Evolutionary conservation across 2,329 filamentous ascomycete species (phyloP).

Genomic region (Xylaria multiplex): DNA sequence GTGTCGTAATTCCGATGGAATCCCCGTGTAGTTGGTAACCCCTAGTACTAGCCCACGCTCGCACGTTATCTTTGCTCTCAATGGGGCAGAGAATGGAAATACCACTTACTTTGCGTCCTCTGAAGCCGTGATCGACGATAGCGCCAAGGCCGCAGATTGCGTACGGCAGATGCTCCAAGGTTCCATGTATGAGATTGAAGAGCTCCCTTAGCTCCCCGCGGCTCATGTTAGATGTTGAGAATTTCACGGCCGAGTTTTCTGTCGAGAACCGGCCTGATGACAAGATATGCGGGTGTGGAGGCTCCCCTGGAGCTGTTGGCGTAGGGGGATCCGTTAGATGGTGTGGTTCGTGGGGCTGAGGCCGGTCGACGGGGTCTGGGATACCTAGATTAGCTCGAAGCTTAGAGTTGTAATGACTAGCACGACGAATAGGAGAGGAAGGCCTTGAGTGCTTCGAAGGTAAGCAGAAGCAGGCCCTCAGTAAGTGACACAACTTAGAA

Average conservation of each 20-base stretch:
- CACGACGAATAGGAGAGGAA: constrained; percentile 7
- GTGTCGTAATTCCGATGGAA: constrained; percentile 57
- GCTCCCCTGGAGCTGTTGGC: not conserved
- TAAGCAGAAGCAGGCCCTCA: constrained; percentile 35
- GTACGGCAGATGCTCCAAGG: constrained; percentile 58
- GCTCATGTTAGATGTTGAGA: constrained; percentile 43
- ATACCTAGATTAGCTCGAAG: constrained; percentile 35
- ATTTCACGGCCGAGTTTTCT: constrained; percentile 16
- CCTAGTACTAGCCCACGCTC: constrained; percentile 53
- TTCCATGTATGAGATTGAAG: constrained; percentile 52
- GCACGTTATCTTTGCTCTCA: constrained; percentile 50
- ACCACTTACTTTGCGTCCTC: constrained; percentile 44
- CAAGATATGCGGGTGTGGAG: not conserved
- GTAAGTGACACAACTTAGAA: constrained; percentile 10
- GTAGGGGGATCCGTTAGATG: not conserved
- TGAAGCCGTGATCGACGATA: constrained; percentile 57
- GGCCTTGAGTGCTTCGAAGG: constrained; percentile 6
- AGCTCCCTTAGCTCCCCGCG: constrained; percentile 50
- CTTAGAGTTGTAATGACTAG: constrained; percentile 33
- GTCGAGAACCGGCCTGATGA: constrained; percentile 10
- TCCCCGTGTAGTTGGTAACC: constrained; percentile 52
- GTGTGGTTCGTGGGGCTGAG: not conserved
- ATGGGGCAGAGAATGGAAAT: constrained; percentile 56
- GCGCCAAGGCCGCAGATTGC: constrained; percentile 59
- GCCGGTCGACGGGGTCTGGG: not conserved